Evolutionary conservation across 1,139 yeast species (phyloP).

Genomic region (Fermentozyma sake): DNA sequence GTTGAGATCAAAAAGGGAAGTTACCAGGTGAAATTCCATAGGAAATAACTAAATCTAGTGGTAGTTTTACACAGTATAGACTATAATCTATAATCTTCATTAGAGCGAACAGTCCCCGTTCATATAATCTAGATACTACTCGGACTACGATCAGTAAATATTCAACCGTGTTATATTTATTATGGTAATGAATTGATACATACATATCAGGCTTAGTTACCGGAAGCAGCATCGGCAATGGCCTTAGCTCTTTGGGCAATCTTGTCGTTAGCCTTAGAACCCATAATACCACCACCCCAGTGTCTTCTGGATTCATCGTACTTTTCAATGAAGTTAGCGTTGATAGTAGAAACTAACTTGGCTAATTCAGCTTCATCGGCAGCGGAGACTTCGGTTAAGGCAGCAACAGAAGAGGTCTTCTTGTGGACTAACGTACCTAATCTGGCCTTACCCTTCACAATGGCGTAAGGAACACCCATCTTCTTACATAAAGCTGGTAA

Average conservation of each 20-base stretch:
- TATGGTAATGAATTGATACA: too few species aligned
- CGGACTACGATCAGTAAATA: too few species aligned
- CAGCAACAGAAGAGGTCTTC: conserved; percentile 96
- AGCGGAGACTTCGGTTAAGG: conserved; percentile 87
- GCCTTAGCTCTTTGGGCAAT: conserved; percentile 41
- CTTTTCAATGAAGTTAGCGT: conserved; percentile 87
- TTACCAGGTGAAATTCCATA: too few species aligned
- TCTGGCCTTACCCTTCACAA: conserved; percentile 98
- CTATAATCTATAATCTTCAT: too few species aligned
- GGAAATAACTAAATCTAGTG: too few species aligned
- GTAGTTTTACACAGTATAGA: too few species aligned
- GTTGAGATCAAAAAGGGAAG: too few species aligned
- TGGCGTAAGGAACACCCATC: conserved; percentile 99
- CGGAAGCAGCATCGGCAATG: conserved; percentile 2
- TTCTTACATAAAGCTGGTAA: conserved; percentile 98
- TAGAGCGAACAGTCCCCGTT: too few species aligned
- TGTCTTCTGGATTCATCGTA: conserved; percentile 94
- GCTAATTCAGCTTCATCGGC: conserved; percentile 95
- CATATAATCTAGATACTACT: too few species aligned
- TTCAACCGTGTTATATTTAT: too few species aligned
- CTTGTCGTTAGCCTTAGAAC: conserved; percentile 86
- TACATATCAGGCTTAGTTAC: too few species aligned
- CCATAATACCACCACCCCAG: conserved; percentile 99
- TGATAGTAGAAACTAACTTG: conserved; percentile 84
- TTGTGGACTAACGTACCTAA: conserved; percentile 95